These are phyloP conservation scores for Blastomyces emzantsi DNA, from an alignment of 2,329 filamentous ascomycete genomes.

Conservation along the genomic window DNA sequence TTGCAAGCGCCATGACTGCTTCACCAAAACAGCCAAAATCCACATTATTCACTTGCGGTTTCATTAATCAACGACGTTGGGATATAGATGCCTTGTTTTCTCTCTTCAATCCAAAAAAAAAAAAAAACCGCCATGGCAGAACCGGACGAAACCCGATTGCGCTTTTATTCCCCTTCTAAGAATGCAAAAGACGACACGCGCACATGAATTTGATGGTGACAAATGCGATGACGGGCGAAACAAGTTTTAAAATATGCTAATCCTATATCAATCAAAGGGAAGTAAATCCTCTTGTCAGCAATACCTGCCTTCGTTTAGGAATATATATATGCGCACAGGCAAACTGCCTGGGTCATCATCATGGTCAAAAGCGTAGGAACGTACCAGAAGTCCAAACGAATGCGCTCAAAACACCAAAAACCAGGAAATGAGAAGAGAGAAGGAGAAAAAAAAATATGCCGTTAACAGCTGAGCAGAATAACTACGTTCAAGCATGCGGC, in stretches of 20 bases:
- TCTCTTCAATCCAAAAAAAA: neutral
- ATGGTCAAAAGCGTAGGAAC: neutral
- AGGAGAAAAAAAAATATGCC: neutral
- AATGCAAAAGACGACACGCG: neutral
- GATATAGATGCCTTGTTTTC: neutral
- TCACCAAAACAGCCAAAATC: too few relatives aligned
- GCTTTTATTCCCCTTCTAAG: neutral
- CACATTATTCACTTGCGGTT: too few relatives aligned
- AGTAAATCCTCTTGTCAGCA: slow-evolving; percentile 4
- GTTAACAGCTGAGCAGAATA: neutral
- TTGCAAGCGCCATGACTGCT: too few relatives aligned
- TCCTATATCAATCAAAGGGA: neutral
- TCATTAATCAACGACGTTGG: too few relatives aligned
- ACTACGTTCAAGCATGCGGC: neutral
- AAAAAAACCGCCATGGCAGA: neutral
- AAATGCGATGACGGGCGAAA: neutral
- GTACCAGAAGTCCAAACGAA: neutral
- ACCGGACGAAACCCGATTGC: neutral
- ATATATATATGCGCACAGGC: neutral
- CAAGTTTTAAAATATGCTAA: neutral
- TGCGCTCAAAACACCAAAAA: neutral
- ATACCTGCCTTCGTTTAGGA: slow-evolving; percentile 3
- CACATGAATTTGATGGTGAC: neutral
- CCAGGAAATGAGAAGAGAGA: neutral
- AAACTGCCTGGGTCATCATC: neutral